These are phyloP conservation scores for Porodaedalea pini DNA, from an alignment of 1,284 basidiomycete species.

Conservation along the genomic window DNA sequence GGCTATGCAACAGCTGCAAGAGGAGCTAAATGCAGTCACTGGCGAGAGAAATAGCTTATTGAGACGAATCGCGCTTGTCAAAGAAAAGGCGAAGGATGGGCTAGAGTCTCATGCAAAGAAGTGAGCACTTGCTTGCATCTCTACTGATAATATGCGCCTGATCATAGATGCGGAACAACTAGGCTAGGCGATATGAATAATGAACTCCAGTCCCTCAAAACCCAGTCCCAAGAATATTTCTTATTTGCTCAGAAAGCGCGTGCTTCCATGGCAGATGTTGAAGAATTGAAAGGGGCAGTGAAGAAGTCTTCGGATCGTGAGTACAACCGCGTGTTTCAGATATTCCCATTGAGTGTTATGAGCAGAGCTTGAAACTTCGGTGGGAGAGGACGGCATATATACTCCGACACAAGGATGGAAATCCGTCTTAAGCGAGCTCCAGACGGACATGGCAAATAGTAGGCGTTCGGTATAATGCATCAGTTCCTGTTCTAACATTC, in stretches of 20 bases:
- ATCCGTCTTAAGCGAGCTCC: conserved; percentile 11
- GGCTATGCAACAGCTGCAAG: conserved; percentile 4
- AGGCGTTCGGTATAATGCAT: background rate
- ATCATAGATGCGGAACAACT: background rate
- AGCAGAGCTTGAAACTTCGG: conserved; percentile 7
- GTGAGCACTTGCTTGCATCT: background rate
- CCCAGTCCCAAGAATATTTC: conserved; percentile 9
- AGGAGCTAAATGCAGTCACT: conserved; percentile 5
- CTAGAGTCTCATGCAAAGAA: conserved; percentile 11
- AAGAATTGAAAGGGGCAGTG: background rate
- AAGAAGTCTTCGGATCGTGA: conserved; percentile 14
- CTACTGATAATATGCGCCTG: background rate
- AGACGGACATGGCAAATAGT: conserved; percentile 9
- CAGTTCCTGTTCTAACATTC: background rate
- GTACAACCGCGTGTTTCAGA: background rate
- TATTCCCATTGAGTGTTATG: background rate
- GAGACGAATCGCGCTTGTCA: background rate
- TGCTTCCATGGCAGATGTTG: conserved; percentile 1
- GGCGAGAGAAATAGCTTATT: conserved; percentile 10
- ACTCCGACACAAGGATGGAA: conserved; percentile 14
- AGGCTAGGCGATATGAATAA: conserved; percentile 9
- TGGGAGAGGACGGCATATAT: conserved; percentile 7
- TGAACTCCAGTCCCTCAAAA: conserved; percentile 5
- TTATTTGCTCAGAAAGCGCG: background rate
- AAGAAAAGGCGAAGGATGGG: conserved; percentile 11